Conservation (phyloP, 176 grass and related monocot genomes). For the Juncus effusus region DNA sequence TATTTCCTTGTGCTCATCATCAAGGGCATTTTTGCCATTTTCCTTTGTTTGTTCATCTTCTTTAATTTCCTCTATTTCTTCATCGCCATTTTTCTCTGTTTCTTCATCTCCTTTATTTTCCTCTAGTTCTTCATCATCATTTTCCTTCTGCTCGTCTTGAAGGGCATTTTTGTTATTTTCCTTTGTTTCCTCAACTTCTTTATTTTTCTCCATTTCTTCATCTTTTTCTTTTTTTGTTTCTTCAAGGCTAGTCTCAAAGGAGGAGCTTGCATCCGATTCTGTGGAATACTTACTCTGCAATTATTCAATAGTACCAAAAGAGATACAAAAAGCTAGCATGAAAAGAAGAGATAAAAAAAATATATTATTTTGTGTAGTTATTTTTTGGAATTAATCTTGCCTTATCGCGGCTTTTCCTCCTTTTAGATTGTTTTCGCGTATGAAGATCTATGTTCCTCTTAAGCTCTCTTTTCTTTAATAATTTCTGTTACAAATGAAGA, state of each 20-base stretch:
- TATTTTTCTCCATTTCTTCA: neutral
- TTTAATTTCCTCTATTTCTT: neutral
- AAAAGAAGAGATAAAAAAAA: neutral
- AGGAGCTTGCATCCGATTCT: slow-evolving; percentile 7
- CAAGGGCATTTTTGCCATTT: neutral
- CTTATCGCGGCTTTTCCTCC: too few relatives aligned
- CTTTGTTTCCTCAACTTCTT: neutral
- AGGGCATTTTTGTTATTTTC: neutral
- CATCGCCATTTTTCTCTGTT: neutral
- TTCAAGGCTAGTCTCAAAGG: slow-evolving; percentile 24
- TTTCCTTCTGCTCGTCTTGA: neutral
- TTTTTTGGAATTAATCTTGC: too few relatives aligned
- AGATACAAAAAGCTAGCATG: neutral
- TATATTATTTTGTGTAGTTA: too few relatives aligned
- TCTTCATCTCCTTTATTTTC: neutral
- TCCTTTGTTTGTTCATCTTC: neutral
- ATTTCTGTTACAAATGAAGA: slow-evolving; percentile 16
- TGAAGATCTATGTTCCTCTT: slow-evolving; percentile 14
- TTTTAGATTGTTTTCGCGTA: slow-evolving; percentile 5
- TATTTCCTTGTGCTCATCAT: slow-evolving; percentile 19
- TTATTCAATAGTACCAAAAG: neutral
- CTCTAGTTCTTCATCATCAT: neutral
- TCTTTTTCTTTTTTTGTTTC: slow-evolving; percentile 15
- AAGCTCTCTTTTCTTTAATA: slow-evolving; percentile 28
- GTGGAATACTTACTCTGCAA: slow-evolving; percentile 19